A percentile compares a stretch with the other conserved stretches of the same genome.
These are phyloP conservation scores for Polytrichum commune DNA, from an alignment of 225 moss, liverwort and hornwort genomes.

Conservation along the genomic window DNA sequence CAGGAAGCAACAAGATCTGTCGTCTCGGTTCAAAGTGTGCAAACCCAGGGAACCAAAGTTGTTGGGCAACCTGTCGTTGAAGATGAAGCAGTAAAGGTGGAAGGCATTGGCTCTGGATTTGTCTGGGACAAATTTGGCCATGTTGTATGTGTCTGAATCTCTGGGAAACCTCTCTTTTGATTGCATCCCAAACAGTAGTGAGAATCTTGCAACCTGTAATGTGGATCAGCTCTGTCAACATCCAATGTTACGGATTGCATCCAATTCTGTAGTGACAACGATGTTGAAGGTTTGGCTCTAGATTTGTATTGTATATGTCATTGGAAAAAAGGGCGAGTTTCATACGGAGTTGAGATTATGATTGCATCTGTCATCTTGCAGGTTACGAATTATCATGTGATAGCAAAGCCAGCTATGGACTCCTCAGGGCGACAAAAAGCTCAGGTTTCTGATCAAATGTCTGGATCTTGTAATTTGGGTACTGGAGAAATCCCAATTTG, in stretches of 20 bases:
- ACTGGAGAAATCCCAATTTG: too few relatives aligned
- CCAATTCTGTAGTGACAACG: too few relatives aligned
- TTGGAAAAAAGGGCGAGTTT: too few relatives aligned
- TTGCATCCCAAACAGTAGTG: too few relatives aligned
- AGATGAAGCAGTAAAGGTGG: slow-evolving; percentile 59
- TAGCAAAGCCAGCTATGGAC: slow-evolving; percentile 59
- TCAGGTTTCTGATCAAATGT: slow-evolving; percentile 25
- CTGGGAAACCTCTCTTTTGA: too few relatives aligned
- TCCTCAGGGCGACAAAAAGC: slow-evolving; percentile 58
- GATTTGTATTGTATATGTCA: not conserved
- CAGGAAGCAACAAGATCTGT: slow-evolving; percentile 66
- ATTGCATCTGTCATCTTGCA: slow-evolving; percentile 5
- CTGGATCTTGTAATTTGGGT: too few relatives aligned
- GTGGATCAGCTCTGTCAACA: too few relatives aligned
- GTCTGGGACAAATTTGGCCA: slow-evolving; percentile 68
- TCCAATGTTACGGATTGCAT: too few relatives aligned
- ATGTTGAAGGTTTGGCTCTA: not conserved
- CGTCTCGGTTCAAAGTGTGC: slow-evolving; percentile 62
- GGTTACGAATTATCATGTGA: slow-evolving; percentile 69
- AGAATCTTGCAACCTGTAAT: too few relatives aligned
- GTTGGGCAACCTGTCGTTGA: slow-evolving; percentile 40
- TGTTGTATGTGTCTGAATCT: slow-evolving; percentile 29
- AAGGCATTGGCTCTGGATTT: slow-evolving; percentile 70
- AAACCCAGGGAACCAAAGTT: slow-evolving; percentile 37
- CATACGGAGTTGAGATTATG: not conserved